Evolutionary conservation across 2,329 filamentous ascomycete genomes (phyloP), one percentile per base, ranked within the genome.

Genomic region (Periconia digitata): DNA sequence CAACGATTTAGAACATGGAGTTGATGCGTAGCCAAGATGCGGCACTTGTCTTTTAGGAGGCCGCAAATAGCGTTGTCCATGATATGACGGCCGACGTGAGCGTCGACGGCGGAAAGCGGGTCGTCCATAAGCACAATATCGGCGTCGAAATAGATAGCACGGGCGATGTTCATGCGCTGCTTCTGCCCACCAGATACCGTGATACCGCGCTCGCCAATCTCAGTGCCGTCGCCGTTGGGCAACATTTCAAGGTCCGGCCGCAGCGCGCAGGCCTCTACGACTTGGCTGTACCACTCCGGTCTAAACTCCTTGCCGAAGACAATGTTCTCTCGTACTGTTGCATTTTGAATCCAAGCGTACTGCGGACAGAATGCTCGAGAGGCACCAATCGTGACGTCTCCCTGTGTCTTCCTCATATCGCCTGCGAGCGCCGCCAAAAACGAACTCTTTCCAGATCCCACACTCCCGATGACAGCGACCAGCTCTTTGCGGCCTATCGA

Each of bases 291-390:
- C 92, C 92, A 96, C 3, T 76, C 74, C 49, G 79, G 79, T 44
- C 95, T 79, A 51, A 58, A 82, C 67, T 80, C 76, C 78, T 90
- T 92, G 10, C 92, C 92, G 63, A 97, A 97, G 0, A 90, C 73
- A 50, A 99, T 95, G 63, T 99, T 99, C 27, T 96, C 84, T 53
- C 84, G 85, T 3, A 97, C 82, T 0, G 87, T 89, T 0, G 90
- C 81, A 63, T 97, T 97, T 66, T 97, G 92, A 41, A 99, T 96
- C 94, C 94, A 99, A 0, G 94, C 90, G 64, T 96, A 96, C 67
- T 99, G 92, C 0, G 92, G 92, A 57, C 94, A 97, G 62, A 96
- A 96, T 0, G 92, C 90, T 53, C 92, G 80, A 3, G 85, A 86
- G 0, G 90, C 90, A 35, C 92, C 89, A 58, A 94, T 81, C 0